phyloP scores from a whole-genome alignment of 345 rosid species.

The Acer negundo region DNA sequence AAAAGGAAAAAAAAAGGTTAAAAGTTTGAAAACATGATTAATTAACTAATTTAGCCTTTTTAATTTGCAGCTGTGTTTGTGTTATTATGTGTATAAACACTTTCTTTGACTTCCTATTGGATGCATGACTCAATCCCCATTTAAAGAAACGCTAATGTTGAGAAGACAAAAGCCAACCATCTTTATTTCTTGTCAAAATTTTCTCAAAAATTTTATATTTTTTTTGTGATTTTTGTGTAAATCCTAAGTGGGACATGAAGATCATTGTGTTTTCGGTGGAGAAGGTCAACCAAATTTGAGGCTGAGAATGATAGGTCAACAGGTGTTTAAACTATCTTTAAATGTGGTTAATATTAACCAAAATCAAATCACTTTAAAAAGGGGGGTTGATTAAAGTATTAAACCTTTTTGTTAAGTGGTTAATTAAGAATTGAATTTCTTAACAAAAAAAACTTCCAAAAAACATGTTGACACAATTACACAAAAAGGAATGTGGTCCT shows the following conservation, averaged over 20 bases:
- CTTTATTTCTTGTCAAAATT: conserved; percentile 12
- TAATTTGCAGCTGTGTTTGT: conserved; percentile 18
- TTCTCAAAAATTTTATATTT: background rate
- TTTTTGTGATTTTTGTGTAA: conserved; percentile 2
- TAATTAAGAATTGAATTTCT: background rate
- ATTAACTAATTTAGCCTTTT: conserved; percentile 17
- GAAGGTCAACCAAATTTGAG: background rate
- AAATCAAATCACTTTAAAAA: background rate
- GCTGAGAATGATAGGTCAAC: background rate
- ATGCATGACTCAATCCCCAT: conserved; percentile 7
- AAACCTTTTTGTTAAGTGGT: background rate
- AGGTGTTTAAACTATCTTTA: background rate
- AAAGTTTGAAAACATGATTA: conserved; percentile 29
- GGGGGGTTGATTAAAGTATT: background rate
- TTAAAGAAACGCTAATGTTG: background rate
- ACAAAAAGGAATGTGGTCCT: background rate
- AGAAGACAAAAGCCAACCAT: conserved; percentile 16
- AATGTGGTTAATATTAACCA: background rate
- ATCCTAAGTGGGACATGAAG: conserved; percentile 34
- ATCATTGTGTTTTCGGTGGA: conserved; percentile 12
- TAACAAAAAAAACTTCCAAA: background rate
- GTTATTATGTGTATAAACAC: conserved; percentile 13
- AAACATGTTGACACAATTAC: background rate
- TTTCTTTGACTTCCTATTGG: conserved; percentile 41
- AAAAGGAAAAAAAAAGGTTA: conserved; percentile 4